Base-by-base conservation (phyloP, 495 filamentous ascomycete genomes). In the Penicillium cinerascens region DNA sequence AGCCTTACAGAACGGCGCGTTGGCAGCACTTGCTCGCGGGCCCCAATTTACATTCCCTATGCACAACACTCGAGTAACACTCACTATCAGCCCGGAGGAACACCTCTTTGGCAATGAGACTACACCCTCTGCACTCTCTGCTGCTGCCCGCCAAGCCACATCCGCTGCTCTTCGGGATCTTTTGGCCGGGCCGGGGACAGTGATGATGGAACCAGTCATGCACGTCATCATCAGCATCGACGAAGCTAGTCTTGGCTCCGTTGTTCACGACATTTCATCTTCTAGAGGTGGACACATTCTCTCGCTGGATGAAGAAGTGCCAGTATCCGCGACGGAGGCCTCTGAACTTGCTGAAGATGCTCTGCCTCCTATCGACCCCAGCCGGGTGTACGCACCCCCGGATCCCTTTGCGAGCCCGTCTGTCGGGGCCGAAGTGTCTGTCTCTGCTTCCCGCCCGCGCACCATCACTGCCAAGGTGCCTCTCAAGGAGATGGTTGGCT, bases 401-500 rank as follows among this genome's bases (percentile, higher is more conserved):
- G 92, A 96, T 61, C 90, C 90, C 20, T 97, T 93, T 62, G 85
- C 84, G 27, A 76, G 79, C 3, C 43, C 71, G 0, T 67, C 59
- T 37, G 26, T 70, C 42, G 58, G 55, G 10, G 54, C 42, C 9
- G 52, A 61, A 6, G 27, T 66, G 9, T 54, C 63, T 7, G 57
- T 53, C 45, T 42, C 64, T n/a, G 53, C 66, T 3, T 69, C 65
- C 23, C 58, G 71, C 8, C 78, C 78, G 42, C 71, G 84, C 44
- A 86, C 77, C 6, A 88, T 99, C 51, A 81, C 82, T 5, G 95
- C 91, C 3, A 82, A 87, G 53, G 91, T 97, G 25, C 95, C 95
- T 38, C 71, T 97, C 49, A 92, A 91, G 67, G 92, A 97, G 69
- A 97, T 97, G 92, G 87, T 97, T 44, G 91, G 92, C 27, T 99